phyloP scores from a whole-genome alignment of 73 alveolate species.

The Symbiodinium natans region DNA sequence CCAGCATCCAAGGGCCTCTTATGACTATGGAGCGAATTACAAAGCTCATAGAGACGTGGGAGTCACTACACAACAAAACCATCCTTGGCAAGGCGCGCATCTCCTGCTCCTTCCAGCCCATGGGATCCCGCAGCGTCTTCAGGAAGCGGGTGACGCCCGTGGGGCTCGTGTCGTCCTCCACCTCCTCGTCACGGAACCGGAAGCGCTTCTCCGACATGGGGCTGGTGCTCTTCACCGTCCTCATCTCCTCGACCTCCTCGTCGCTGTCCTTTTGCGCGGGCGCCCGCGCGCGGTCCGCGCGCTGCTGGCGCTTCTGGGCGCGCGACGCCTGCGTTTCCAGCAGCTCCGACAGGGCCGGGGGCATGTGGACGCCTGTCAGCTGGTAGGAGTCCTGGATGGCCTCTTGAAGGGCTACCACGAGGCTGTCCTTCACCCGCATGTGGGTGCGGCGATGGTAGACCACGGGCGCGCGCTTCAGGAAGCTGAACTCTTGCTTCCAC shows the following conservation, averaged over 20 bases:
- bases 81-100: constrained; percentile 6
- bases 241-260: background rate
- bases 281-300: background rate
- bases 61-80: no score
- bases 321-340: constrained; percentile 22
- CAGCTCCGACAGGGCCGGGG: constrained; percentile 29
- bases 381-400: constrained; percentile 65
- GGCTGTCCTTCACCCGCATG: constrained; percentile 78
- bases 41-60: no score
- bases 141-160: constrained; percentile 52
- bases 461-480: constrained; percentile 64
- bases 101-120: constrained; percentile 87
- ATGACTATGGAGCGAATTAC: no score
- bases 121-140: constrained; percentile 71
- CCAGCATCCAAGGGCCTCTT: no score
- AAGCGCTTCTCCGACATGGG: constrained; percentile 27
- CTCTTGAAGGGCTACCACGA: constrained; percentile 45
- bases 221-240: background rate
- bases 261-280: background rate
- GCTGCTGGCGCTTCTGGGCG: constrained; percentile 40
- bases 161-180: background rate
- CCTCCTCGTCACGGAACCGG: constrained; percentile 59
- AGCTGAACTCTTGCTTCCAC: constrained; percentile 31
- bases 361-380: constrained; percentile 25
- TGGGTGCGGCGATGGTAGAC: constrained; percentile 61